Base-by-base conservation (phyloP, 2,329 filamentous ascomycete genomes). In the Tolypocladium nubicola region DNA sequence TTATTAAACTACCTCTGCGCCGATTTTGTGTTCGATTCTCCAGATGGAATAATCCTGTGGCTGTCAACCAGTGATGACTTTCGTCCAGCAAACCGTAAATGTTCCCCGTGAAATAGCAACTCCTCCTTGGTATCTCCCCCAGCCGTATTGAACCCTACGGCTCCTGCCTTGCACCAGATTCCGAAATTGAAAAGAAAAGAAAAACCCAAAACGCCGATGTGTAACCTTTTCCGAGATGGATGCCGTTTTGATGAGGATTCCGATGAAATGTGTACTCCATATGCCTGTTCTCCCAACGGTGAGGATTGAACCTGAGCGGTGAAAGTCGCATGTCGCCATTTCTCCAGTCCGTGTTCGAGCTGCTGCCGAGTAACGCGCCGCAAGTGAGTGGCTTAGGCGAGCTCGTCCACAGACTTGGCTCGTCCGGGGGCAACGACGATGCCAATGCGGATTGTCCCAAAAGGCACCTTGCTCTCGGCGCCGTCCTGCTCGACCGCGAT, bases 401-500 rank as follows among this genome's bases (percentile, higher is more conserved):
- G 30, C 38, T 56, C 54, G 8, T 55, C 43, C 37, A 39, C 45
- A 9, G 37, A 41, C 21, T 2, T 19, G 10, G 21, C 54, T 16
- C 21, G 21, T 23, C 14, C 30, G 16, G 4, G 13, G 7, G 33
- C 41, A 4, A 38, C 23, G 5, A 68, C 62, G 19, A 78, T 60
- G 3, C 78, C 79, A 33, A 82, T 63, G 55, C 68, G 73, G 59
- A 83, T 80, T 0, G 62, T 62, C 1, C 79, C 79, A 63, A 80
- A 82, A 2, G 76, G 70, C 54, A 69, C 56, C 9, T 66, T 63
- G 8, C 70, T 57, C 7, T 64, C 61, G 30, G 69, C 66, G 35
- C 70, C 70, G 3, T 79, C 73, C 70, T 96, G 90, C 60, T 79
- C 71, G 6, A 92, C 83, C 21, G 72, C 68, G 50, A 93, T 73